Conservation (phyloP, 2,329 filamentous ascomycete species). For the Colletotrichum sp. region DNA sequence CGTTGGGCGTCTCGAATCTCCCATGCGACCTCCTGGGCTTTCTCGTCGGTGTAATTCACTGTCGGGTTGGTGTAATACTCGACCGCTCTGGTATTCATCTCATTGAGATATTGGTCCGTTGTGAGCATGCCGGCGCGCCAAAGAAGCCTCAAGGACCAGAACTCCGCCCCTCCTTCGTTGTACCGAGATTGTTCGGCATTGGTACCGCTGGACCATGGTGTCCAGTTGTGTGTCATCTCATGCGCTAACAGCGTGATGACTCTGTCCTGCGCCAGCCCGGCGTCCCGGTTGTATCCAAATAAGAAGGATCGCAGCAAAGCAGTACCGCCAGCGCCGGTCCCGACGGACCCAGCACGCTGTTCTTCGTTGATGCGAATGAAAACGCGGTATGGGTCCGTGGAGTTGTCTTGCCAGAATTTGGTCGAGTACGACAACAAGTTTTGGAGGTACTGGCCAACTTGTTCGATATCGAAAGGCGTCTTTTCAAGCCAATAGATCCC, state of each 20-base stretch:
- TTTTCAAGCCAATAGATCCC: constrained; percentile 1
- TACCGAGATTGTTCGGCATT: background rate
- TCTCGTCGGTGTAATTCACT: background rate
- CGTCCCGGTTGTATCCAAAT: background rate
- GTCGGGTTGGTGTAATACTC: background rate
- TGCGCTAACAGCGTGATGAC: background rate
- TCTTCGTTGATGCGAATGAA: background rate
- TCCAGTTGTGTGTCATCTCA: constrained; percentile 6
- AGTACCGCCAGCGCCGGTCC: background rate
- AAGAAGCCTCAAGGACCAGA: constrained; percentile 1
- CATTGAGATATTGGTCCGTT: background rate
- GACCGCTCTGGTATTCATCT: background rate
- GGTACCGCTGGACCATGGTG: background rate
- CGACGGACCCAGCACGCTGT: background rate
- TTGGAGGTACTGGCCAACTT: background rate
- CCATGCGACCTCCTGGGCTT: background rate
- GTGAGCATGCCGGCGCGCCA: background rate
- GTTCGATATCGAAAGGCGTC: background rate
- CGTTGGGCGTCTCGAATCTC: background rate
- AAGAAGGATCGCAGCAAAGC: background rate
- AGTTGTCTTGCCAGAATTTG: background rate
- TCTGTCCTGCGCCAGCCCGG: background rate
- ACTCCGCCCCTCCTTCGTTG: constrained; percentile 2
- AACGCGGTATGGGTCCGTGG: background rate
- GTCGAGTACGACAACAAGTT: background rate